Conservation (phyloP, 2,329 filamentous ascomycete genomes). For the Neofusicoccum sp. region DNA sequence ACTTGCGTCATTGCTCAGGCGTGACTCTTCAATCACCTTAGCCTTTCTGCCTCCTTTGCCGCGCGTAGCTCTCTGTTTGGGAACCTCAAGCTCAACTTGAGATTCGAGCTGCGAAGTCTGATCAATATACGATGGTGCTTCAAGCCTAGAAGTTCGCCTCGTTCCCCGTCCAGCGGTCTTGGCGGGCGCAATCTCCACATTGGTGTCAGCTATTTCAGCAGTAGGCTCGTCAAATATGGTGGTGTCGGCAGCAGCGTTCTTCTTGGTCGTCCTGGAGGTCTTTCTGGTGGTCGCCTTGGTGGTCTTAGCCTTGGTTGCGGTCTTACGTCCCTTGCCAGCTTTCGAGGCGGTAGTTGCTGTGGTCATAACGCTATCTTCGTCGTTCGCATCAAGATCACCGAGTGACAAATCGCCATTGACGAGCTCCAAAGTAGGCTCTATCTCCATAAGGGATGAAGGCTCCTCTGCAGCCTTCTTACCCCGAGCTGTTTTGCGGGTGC, state of each 20-base stretch:
- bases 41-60: slow-evolving; percentile 7
- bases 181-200: not conserved
- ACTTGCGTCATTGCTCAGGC: slow-evolving; percentile 26
- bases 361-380: slow-evolving; percentile 61
- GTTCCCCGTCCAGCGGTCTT: not conserved
- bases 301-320: slow-evolving; percentile 47
- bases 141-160: not conserved
- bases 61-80: not conserved
- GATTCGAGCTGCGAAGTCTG: slow-evolving; percentile 1
- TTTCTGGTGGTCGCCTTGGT: slow-evolving; percentile 40
- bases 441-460: not conserved
- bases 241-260: slow-evolving; percentile 30
- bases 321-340: slow-evolving; percentile 43
- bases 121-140: not conserved
- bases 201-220: not conserved
- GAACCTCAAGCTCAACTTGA: not conserved
- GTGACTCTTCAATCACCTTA: slow-evolving; percentile 9
- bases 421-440: not conserved
- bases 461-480: slow-evolving; percentile 38
- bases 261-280: slow-evolving; percentile 34
- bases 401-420: slow-evolving; percentile 1
- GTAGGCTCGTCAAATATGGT: slow-evolving; percentile 1
- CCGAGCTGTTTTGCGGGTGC: slow-evolving; percentile 46
- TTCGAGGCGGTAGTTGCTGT: slow-evolving; percentile 43
- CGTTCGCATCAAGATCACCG: slow-evolving; percentile 30